Percentiles rank a stretch among this genome's conserved stretches.
Evolutionary conservation across 2,329 filamentous ascomycete species (phyloP).

Genomic region (Ophiocordyceps robertsii): DNA sequence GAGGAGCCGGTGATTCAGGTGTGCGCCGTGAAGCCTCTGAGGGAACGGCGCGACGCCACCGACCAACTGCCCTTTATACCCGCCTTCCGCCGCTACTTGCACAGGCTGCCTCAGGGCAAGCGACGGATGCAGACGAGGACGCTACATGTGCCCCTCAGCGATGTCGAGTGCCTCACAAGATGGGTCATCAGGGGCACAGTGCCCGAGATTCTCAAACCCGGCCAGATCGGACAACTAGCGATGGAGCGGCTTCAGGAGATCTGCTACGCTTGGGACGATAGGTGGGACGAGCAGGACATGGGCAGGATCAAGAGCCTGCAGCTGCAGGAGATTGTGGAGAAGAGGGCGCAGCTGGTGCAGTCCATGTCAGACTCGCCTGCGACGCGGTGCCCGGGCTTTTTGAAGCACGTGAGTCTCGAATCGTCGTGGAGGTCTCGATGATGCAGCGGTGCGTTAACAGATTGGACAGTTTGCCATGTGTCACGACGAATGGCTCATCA

Average conservation of each 20-base stretch:
- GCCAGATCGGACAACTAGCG: constrained; percentile 36
- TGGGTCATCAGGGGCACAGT: constrained; percentile 46
- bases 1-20: constrained; percentile 60
- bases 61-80: constrained; percentile 78
- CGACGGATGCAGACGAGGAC: constrained; percentile 56
- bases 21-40: constrained; percentile 58
- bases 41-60: constrained; percentile 60
- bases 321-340: constrained; percentile 65
- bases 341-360: constrained; percentile 49
- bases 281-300: constrained; percentile 80
- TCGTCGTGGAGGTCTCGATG: neutral
- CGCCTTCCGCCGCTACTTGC: constrained; percentile 53
- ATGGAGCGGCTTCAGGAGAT: constrained; percentile 56
- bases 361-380: constrained; percentile 53
- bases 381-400: constrained; percentile 59
- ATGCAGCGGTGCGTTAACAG: neutral
- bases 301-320: constrained; percentile 68
- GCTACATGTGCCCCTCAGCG: constrained; percentile 55
- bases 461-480: constrained; percentile 76
- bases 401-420: constrained; percentile 62
- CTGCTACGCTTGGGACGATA: constrained; percentile 60
- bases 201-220: constrained; percentile 42
- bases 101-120: constrained; percentile 51
- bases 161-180: constrained; percentile 75
- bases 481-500: constrained; percentile 92